phyloP scores from a whole-genome alignment of 257 asterid genomes.

The Gynochthodes officinalis region DNA sequence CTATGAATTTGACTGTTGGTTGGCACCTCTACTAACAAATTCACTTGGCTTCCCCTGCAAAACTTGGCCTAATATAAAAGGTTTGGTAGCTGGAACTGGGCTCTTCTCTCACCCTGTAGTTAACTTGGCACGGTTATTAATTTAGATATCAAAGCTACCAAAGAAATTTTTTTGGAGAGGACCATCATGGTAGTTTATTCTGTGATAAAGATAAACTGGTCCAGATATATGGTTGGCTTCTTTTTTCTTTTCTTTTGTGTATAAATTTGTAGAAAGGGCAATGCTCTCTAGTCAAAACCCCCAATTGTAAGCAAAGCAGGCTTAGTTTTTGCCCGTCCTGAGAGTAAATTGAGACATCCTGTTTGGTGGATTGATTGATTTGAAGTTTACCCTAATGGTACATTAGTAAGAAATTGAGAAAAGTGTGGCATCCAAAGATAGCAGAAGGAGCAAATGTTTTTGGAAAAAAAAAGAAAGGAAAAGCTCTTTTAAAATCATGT shows the following conservation, averaged over 20 bases:
- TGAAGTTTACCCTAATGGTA: neutral
- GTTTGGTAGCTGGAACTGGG: neutral
- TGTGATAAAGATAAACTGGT: neutral
- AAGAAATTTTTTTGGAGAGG: neutral
- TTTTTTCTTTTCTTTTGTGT: neutral
- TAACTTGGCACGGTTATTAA: too few relatives aligned
- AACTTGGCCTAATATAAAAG: neutral
- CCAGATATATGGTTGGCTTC: neutral
- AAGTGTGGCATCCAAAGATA: neutral
- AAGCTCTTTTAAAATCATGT: too few relatives aligned
- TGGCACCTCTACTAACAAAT: too few relatives aligned
- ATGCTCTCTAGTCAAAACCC: neutral
- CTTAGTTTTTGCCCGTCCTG: neutral
- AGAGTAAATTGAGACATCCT: too few relatives aligned
- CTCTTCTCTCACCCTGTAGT: neutral
- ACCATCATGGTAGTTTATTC: neutral
- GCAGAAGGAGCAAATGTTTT: neutral
- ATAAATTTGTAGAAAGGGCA: neutral
- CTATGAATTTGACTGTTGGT: neutral
- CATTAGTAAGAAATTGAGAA: neutral
- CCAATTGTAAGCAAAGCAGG: neutral
- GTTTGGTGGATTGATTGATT: neutral
- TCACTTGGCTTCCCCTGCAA: neutral
- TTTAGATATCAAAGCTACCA: conserved; percentile 1
- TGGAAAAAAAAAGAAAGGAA: too few relatives aligned